Base-by-base conservation (phyloP, 495 filamentous ascomycete genomes). In the Cetradonia linearis region DNA sequence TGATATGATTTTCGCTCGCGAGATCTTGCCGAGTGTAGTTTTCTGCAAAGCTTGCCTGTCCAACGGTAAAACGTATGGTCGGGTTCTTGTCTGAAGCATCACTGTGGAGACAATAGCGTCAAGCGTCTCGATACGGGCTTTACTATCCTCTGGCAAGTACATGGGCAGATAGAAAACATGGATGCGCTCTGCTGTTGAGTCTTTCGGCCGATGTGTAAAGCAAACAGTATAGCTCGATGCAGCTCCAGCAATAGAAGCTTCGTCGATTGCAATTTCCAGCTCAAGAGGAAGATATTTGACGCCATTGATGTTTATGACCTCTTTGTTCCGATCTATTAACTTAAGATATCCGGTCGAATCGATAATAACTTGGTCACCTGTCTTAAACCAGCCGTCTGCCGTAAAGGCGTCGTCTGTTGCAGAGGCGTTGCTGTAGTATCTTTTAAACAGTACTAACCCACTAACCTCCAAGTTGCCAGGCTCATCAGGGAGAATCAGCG, bases 361-460 rank as follows among this genome's bases (percentile, higher is more conserved):
- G 34, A 71, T 74, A 60, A 76, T 72, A 42, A 76, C 77, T 23
- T 78, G 72, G 55, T 80, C 77, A n/a, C 78, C 78, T 27, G 77
- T 80, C 68, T 72, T 77, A 69, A 80, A 78, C 75, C 74, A 81
- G 10, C 78, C 77, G 58, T 79, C 75, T 0, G 65, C 63, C 7
- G 73, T 76, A 60, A 76, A 73, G 8, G 71, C 58, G 33, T 74
- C 70, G 23, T 70, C 68, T n/a, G 74, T 80, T 56, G 76, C 77
- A 56, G 73, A 56, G 27, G 70, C 63, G 34, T 78, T 71, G 27
- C 77, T 70, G 28, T 73, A 69, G 60, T 81, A 81, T 7, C 76
- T 75, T 4, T 59, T 60, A 60, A 72, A 66, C 50, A 81, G 62
- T 33, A 68, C 77, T 18, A 77, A 67, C 0, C 88, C 88, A 62